Evolutionary conservation across 345 rosid genomes (phyloP), one percentile per base, ranked within the genome.

Genomic region (Theobroma cacao): DNA sequence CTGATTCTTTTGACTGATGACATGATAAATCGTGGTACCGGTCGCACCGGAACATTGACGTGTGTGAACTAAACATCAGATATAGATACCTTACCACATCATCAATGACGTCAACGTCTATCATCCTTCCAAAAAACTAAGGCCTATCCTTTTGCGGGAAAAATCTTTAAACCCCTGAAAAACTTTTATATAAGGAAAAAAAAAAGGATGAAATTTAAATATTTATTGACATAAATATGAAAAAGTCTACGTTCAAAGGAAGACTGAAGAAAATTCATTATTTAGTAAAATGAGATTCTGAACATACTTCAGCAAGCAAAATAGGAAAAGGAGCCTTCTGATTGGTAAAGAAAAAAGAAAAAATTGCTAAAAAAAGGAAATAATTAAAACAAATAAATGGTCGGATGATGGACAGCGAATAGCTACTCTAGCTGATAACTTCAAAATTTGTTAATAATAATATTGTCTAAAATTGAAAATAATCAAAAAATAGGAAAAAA

Each of bases 71-170:
- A 2, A 69, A 69, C 52, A 15, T 3, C 4, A 55, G 0, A 11
- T 0, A 43, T 24, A 5, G 72, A 67, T 67, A 10, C 34, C 4
- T 70, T 70, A 17, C 58, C 58, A 70, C 59, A 70, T 47, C 58
- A 70, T 26, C 74, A 17, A 70, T 70, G 74, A 70, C 58, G 24
- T 70, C 40, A 70, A 9, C 58, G 24, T 43, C 72, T 6, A 41
- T n/a, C 4, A 0, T 1, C 31, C 47, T 58, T 59, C 34, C 36
- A 28, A 14, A 58, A 58, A 26, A n/a, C n/a, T 58, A 24, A 24
- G 10, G 13, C 48, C 15, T 7, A n/a, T 24, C 9, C 18, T 50
- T 15, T 18, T 18, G 0, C 4, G 18, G 20, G 15, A 15, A 48
- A 48, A 50, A 15, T 4, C 53, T 48, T 48, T 14, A 48, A 14